Conservation (phyloP, 108 stramenopile species). For the Cyclotella baltica region DNA sequence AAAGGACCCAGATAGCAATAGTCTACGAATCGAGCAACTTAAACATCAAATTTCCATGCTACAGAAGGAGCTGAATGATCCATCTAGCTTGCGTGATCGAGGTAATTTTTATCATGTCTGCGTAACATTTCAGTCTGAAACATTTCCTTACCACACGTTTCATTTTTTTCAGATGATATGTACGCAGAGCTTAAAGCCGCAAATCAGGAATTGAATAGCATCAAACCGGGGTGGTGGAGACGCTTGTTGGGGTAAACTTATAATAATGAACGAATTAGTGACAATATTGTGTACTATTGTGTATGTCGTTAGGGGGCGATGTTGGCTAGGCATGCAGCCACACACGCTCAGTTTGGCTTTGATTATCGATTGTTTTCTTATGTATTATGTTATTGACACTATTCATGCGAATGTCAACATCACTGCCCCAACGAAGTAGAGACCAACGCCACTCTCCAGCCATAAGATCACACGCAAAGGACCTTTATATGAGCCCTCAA, state of each 20-base stretch:
- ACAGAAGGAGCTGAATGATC: conserved; percentile 62
- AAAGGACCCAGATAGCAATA: not conserved
- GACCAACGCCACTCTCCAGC: no score
- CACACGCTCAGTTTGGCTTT: not conserved
- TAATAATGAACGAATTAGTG: not conserved
- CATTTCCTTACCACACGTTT: no score
- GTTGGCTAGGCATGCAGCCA: no score
- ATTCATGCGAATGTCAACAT: no score
- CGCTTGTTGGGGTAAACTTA: conserved; percentile 7
- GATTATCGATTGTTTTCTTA: not conserved
- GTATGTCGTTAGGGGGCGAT: not conserved
- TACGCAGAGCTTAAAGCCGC: conserved; percentile 57
- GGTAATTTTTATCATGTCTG: not conserved
- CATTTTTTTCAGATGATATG: conserved; percentile 65
- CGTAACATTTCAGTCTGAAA: not conserved
- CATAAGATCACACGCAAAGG: no score
- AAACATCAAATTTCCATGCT: conserved; percentile 61
- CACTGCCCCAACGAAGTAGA: no score
- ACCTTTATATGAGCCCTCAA: no score
- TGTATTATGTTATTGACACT: no score
- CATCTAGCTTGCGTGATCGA: conserved; percentile 60
- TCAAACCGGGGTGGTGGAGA: conserved; percentile 46
- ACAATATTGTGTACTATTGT: not conserved
- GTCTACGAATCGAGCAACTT: conserved; percentile 36
- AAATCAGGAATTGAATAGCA: conserved; percentile 58